A percentile compares a stretch with the other conserved stretches of the same genome.
phyloP scores from a whole-genome alignment of 2,329 filamentous ascomycete species.

The Penicillium sp. region DNA sequence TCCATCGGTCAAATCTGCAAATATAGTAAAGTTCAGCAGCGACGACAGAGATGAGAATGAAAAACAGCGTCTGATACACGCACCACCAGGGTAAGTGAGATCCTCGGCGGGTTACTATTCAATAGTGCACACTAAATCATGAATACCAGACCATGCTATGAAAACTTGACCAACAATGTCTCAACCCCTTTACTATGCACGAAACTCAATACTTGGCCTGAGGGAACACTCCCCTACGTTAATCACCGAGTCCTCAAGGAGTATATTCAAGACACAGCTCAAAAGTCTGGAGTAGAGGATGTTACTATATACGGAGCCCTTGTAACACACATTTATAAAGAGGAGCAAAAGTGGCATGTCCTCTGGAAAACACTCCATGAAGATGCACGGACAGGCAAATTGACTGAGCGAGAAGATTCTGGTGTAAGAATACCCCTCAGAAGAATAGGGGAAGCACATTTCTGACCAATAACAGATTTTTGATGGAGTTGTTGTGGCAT shows the following conservation, averaged over 20 bases:
- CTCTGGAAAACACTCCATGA: slow-evolving; percentile 50
- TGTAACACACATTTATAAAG: slow-evolving; percentile 60
- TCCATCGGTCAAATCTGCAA: slow-evolving; percentile 43
- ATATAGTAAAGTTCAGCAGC: slow-evolving; percentile 32
- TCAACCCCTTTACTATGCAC: slow-evolving; percentile 56
- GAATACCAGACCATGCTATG: slow-evolving; percentile 53
- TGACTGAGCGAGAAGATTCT: slow-evolving; percentile 10
- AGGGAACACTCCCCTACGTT: slow-evolving; percentile 63
- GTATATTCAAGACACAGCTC: slow-evolving; percentile 66
- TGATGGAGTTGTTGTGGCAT: slow-evolving; percentile 58
- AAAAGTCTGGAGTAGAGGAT: slow-evolving; percentile 53
- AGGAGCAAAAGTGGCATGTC: slow-evolving; percentile 55
- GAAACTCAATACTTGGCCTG: slow-evolving; percentile 59
- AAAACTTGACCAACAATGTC: slow-evolving; percentile 59
- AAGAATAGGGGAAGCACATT: too few relatives aligned
- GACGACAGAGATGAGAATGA: slow-evolving; percentile 23
- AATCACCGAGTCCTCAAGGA: slow-evolving; percentile 60
- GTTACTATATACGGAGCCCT: slow-evolving; percentile 61
- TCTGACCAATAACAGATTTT: slow-evolving; percentile 37
- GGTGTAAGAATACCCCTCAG: slow-evolving; percentile 1
- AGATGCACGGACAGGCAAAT: background rate
- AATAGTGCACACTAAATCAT: slow-evolving; percentile 2
- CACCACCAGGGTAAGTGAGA: slow-evolving; percentile 53
- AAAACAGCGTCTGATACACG: slow-evolving; percentile 32
- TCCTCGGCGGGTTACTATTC: too few relatives aligned